These are phyloP conservation scores for Colletotrichum sp. DNA, from an alignment of 2,329 filamentous ascomycete genomes.

Conservation along the genomic window DNA sequence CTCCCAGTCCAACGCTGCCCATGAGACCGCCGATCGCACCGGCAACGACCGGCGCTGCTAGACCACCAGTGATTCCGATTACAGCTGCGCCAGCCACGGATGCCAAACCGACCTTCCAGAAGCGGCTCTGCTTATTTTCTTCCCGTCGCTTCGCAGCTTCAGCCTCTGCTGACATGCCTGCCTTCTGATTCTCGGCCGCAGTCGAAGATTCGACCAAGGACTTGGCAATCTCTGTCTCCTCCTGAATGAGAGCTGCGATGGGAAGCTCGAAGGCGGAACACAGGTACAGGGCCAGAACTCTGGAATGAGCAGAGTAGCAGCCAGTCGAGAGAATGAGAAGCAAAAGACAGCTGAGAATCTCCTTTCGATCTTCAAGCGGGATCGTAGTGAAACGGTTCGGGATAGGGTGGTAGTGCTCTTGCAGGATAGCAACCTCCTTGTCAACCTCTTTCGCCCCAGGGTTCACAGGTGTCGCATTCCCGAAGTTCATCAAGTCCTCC, in stretches of 20 bases:
- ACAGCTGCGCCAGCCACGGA: constrained; percentile 87
- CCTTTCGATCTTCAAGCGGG: constrained; percentile 60
- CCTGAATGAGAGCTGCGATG: constrained; percentile 63
- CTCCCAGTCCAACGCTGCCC: constrained; percentile 83
- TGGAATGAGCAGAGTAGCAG: constrained; percentile 76
- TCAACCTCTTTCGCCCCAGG: constrained; percentile 33
- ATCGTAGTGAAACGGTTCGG: constrained; percentile 61
- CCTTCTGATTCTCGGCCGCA: constrained; percentile 37
- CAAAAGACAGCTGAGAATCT: constrained; percentile 72
- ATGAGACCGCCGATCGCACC: constrained; percentile 85
- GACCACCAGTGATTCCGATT: constrained; percentile 88
- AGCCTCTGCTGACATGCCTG: constrained; percentile 71
- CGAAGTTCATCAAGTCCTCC: constrained; percentile 47
- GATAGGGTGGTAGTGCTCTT: constrained; percentile 57
- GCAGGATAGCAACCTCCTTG: constrained; percentile 48
- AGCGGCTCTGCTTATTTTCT: constrained; percentile 71
- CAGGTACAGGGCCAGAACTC: constrained; percentile 70
- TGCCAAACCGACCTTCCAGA: constrained; percentile 91
- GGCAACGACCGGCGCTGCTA: constrained; percentile 88
- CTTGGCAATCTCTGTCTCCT: constrained; percentile 78
- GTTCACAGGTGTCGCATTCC: constrained; percentile 25
- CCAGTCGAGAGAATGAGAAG: constrained; percentile 75
- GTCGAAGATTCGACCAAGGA: constrained; percentile 72
- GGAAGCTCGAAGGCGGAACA: constrained; percentile 70
- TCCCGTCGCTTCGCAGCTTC: constrained; percentile 77